Conservation (phyloP, 495 filamentous ascomycete species). For the Poronia punctata region DNA sequence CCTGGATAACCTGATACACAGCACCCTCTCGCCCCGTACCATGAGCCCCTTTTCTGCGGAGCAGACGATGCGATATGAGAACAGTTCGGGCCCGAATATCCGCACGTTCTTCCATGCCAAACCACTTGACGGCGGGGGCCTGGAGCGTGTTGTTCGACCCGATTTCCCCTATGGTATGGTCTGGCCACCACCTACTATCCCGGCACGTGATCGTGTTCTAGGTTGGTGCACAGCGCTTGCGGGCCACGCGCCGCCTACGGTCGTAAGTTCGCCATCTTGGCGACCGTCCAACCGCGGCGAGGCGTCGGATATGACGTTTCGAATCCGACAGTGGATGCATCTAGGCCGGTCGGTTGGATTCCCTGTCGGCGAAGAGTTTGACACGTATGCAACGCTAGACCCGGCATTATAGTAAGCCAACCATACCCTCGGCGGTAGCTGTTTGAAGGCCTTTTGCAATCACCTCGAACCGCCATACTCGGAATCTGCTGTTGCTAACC, state of each 20-base stretch:
- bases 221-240: conserved; percentile 30
- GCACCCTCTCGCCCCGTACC: conserved; percentile 13
- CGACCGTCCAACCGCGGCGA: conserved; percentile 38
- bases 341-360: conserved; percentile 34
- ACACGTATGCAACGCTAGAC: conserved; percentile 72
- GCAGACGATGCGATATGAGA: conserved; percentile 47
- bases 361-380: conserved; percentile 55
- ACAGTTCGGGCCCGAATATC: conserved; percentile 28
- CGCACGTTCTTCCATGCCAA: conserved; percentile 40
- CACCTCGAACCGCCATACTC: too few species aligned
- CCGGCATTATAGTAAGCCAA: conserved; percentile 47
- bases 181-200: conserved; percentile 73
- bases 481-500: too few species aligned
- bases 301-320: conserved; percentile 58
- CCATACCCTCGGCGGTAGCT: too few species aligned
- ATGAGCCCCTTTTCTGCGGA: conserved; percentile 34
- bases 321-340: conserved; percentile 66
- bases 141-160: conserved; percentile 6
- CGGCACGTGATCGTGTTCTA: conserved; percentile 47
- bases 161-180: conserved; percentile 42
- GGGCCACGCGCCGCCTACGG: conserved; percentile 24
- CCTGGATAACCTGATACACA: conserved; percentile 19
- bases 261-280: conserved; percentile 35
- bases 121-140: conserved; percentile 25
- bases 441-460: too few species aligned